phyloP scores from a whole-genome alignment of 2,329 filamentous ascomycete genomes.

The Apiospora pterosperma region DNA sequence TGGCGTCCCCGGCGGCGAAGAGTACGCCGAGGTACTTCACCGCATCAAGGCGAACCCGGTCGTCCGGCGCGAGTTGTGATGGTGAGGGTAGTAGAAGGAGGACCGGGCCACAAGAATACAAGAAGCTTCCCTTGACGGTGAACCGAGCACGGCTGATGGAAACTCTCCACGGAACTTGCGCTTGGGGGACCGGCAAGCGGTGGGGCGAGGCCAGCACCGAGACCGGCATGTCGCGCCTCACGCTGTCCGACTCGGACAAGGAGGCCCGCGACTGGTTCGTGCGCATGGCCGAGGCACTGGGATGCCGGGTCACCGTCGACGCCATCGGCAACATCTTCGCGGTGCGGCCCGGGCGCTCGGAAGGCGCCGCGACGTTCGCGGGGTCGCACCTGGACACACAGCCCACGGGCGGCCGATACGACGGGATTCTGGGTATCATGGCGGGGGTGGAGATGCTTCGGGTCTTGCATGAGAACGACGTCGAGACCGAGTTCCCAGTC shows the following conservation, averaged over 20 bases:
- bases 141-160: slow-evolving; percentile 58
- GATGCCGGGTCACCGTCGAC: slow-evolving; percentile 67
- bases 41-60: background rate
- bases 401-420: slow-evolving; percentile 64
- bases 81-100: too few relatives aligned
- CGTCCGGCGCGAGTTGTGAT: background rate
- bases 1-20: background rate
- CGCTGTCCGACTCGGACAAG: slow-evolving; percentile 69
- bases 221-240: slow-evolving; percentile 73
- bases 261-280: slow-evolving; percentile 74
- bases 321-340: slow-evolving; percentile 82
- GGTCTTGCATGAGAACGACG: slow-evolving; percentile 61
- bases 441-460: slow-evolving; percentile 71
- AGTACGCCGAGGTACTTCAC: background rate
- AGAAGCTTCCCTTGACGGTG: slow-evolving; percentile 31
- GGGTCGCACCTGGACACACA: slow-evolving; percentile 69
- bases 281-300: slow-evolving; percentile 56
- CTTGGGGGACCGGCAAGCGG: slow-evolving; percentile 62
- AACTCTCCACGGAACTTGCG: slow-evolving; percentile 62
- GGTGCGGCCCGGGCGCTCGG: slow-evolving; percentile 56
- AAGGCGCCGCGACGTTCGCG: slow-evolving; percentile 62
- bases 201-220: slow-evolving; percentile 53
- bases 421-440: slow-evolving; percentile 72
- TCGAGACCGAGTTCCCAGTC: slow-evolving; percentile 68
- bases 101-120: background rate